Evolutionary conservation across 192 early-diverging fungal species (phyloP).

Genomic region (Coemansia asiatica): DNA sequence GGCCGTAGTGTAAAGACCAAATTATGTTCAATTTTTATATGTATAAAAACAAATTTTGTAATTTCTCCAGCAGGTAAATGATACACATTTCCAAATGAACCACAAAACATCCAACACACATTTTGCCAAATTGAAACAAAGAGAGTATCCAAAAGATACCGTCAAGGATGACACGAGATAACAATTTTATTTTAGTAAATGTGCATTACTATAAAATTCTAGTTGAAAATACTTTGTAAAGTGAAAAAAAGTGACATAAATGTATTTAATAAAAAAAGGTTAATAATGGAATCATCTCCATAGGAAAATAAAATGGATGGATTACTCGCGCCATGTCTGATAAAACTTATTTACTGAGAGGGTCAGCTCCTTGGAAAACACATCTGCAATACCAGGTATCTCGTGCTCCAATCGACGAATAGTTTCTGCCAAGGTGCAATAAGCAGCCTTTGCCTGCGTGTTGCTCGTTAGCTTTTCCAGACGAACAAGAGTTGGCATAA

Average conservation of each 20-base stretch:
- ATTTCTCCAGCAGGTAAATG: too few species aligned
- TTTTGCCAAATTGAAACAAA: too few species aligned
- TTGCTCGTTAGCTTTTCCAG: conserved; percentile 53
- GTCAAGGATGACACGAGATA: too few species aligned
- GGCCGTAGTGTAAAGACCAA: too few species aligned
- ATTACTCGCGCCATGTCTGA: conserved; percentile 51
- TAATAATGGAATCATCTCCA: not conserved
- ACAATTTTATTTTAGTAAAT: too few species aligned
- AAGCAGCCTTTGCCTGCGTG: conserved; percentile 46
- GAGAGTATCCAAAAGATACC: too few species aligned
- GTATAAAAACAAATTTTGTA: too few species aligned
- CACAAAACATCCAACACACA: too few species aligned
- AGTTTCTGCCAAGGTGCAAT: conserved; percentile 54
- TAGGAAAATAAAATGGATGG: not conserved
- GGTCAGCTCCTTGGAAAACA: conserved; percentile 54
- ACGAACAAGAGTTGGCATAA: conserved; percentile 54
- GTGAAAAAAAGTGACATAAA: too few species aligned
- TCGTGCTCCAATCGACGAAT: conserved; percentile 56
- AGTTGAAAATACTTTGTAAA: not conserved
- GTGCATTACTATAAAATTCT: too few species aligned
- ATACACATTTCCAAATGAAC: too few species aligned
- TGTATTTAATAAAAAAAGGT: not conserved
- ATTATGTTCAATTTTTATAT: too few species aligned
- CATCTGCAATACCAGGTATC: conserved; percentile 56
- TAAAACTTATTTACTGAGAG: conserved; percentile 53